phyloP scores from a whole-genome alignment of 768 basidiomycete species.

The Mrakia frigida region DNA sequence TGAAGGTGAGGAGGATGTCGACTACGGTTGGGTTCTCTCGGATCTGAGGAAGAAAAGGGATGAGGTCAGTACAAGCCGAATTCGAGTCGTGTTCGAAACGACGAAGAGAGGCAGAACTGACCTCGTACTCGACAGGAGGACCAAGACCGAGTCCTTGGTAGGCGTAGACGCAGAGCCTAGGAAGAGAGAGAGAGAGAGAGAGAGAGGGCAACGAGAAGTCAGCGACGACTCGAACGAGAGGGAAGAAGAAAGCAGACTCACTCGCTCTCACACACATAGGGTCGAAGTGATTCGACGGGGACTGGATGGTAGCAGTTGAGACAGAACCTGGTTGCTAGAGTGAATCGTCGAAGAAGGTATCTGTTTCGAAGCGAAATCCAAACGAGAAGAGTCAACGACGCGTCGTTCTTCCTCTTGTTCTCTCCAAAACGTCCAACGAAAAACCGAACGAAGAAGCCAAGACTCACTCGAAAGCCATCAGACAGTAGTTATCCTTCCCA shows the following conservation, averaged over 20 bases:
- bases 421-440: no score
- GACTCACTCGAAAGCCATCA: conserved; percentile 38
- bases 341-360: conserved; percentile 58
- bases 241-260: neutral
- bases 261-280: conserved; percentile 63
- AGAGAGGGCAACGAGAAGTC: neutral
- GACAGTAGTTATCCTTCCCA: neutral
- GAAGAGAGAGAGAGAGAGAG: neutral
- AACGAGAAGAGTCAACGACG: neutral
- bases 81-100: no score
- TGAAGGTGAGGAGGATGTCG: conserved; percentile 62
- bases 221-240: neutral
- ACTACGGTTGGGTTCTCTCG: conserved; percentile 59
- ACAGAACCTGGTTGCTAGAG: conserved; percentile 66
- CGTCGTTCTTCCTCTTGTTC: conserved; percentile 39
- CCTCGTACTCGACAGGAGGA: conserved; percentile 65
- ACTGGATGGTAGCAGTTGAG: conserved; percentile 64
- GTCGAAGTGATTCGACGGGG: conserved; percentile 60
- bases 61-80: no score
- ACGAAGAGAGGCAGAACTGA: no score
- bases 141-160: conserved; percentile 63
- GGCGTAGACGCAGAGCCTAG: conserved; percentile 59
- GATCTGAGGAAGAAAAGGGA: conserved; percentile 42
- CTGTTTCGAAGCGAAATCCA: conserved; percentile 45
- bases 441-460: no score